A percentile compares a stretch with the other conserved stretches of the same genome.
phyloP scores from a whole-genome alignment of 371 early-diverging fungal species.

The Fennellomyces sp. region DNA sequence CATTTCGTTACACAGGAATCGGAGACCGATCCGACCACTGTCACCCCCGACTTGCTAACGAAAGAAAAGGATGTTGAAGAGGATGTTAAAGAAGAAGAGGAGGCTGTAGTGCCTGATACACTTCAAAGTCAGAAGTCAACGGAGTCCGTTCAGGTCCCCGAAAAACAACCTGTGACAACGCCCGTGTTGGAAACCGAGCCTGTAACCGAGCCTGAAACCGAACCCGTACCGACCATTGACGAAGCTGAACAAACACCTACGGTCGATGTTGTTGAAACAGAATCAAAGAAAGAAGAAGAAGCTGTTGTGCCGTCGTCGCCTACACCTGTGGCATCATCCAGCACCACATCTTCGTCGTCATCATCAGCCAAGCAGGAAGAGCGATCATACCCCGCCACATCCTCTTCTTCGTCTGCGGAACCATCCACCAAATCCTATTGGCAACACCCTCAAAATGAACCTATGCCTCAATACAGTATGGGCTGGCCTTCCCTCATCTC shows the following conservation, averaged over 20 bases:
- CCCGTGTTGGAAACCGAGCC: not conserved
- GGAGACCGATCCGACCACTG: slow-evolving; percentile 7
- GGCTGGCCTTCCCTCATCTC: slow-evolving; percentile 17
- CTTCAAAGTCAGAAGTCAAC: too few relatives aligned
- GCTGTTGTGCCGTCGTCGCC: slow-evolving; percentile 5
- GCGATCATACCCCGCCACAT: slow-evolving; percentile 1
- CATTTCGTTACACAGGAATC: slow-evolving; percentile 7
- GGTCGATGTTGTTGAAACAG: not conserved
- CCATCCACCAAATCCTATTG: slow-evolving; percentile 5
- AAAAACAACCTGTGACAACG: not conserved
- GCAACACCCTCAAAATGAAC: slow-evolving; percentile 1
- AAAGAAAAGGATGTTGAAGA: slow-evolving; percentile 1
- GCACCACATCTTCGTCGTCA: slow-evolving; percentile 15
- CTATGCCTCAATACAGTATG: slow-evolving; percentile 9
- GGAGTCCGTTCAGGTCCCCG: too few relatives aligned
- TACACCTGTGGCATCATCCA: slow-evolving; percentile 11
- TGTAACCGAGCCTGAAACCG: not conserved
- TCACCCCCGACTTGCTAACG: not conserved
- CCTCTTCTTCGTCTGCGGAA: not conserved
- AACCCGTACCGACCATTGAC: too few relatives aligned
- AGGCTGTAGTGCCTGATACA: not conserved
- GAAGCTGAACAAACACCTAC: not conserved
- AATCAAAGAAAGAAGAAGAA: slow-evolving; percentile 4
- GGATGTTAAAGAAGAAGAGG: slow-evolving; percentile 1
- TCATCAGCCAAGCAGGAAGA: slow-evolving; percentile 11